A percentile compares a stretch with the other conserved stretches of the same genome.
Conservation (phyloP, 2,329 filamentous ascomycete species). For the Hypoxylon sp. region DNA sequence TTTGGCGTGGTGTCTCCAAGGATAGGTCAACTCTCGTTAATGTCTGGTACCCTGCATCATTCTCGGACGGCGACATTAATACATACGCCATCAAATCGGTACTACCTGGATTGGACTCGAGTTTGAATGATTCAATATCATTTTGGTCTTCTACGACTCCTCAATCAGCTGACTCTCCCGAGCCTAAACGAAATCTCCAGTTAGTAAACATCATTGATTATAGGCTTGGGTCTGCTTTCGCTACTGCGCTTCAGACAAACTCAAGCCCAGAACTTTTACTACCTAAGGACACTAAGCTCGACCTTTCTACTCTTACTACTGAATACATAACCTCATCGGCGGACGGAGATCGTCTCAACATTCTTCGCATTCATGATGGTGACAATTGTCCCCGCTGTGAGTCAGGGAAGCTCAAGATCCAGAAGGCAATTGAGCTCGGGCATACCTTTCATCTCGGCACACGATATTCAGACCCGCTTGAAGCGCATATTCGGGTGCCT, state of each 20-base stretch:
- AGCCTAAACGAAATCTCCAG: slow-evolving; percentile 33
- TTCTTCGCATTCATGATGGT: slow-evolving; percentile 76
- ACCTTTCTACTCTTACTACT: slow-evolving; percentile 34
- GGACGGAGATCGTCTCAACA: slow-evolving; percentile 65
- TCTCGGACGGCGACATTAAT: slow-evolving; percentile 59
- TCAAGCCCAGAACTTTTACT: slow-evolving; percentile 32
- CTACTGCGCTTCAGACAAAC: slow-evolving; percentile 29
- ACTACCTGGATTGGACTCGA: slow-evolving; percentile 77
- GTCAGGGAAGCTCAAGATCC: slow-evolving; percentile 72
- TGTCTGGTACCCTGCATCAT: slow-evolving; percentile 72
- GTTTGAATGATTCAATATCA: slow-evolving; percentile 71
- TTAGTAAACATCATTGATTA: slow-evolving; percentile 54
- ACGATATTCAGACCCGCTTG: slow-evolving; percentile 84
- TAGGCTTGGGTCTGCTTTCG: slow-evolving; percentile 51
- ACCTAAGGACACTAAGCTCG: slow-evolving; percentile 32
- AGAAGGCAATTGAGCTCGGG: slow-evolving; percentile 87
- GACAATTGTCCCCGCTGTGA: slow-evolving; percentile 81
- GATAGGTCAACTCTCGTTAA: slow-evolving; percentile 78
- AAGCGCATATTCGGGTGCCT: slow-evolving; percentile 70
- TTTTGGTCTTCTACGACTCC: slow-evolving; percentile 65
- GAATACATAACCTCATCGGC: slow-evolving; percentile 41
- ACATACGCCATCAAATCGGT: slow-evolving; percentile 74
- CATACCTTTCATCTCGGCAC: slow-evolving; percentile 96
- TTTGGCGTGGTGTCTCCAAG: slow-evolving; percentile 76
- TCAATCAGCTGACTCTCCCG: slow-evolving; percentile 36